phyloP scores from a whole-genome alignment of 2,329 filamentous ascomycete species.

The Fusarium algeriense region DNA sequence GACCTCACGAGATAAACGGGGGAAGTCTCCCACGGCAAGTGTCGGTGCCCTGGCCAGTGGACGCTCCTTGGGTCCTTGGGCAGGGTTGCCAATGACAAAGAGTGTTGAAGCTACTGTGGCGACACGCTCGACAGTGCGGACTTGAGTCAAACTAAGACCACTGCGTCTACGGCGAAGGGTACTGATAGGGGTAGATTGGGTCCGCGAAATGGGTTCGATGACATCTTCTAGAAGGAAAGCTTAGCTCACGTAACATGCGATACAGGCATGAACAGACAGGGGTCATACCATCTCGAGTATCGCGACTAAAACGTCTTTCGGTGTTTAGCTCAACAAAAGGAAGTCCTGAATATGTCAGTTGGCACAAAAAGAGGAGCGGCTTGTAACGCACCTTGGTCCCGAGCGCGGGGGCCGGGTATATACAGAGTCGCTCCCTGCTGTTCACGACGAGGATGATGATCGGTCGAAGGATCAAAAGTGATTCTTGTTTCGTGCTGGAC shows the following conservation, averaged over 20 bases:
- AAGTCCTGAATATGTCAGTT: constrained; percentile 37
- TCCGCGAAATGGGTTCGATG: constrained; percentile 32
- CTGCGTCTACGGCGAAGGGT: constrained; percentile 44
- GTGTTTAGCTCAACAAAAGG: constrained; percentile 47
- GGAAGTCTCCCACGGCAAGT: constrained; percentile 48
- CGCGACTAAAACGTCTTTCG: constrained; percentile 35
- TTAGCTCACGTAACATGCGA: neutral
- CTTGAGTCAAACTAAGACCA: constrained; percentile 46
- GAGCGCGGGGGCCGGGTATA: constrained; percentile 51
- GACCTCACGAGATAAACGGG: constrained; percentile 56
- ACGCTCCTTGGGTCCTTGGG: constrained; percentile 35
- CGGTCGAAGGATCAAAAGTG: constrained; percentile 47
- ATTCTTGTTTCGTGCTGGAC: constrained; percentile 36
- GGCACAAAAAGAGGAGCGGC: neutral
- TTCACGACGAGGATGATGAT: constrained; percentile 45
- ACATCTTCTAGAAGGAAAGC: constrained; percentile 29
- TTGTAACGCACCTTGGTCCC: constrained; percentile 45
- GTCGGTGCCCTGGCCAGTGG: constrained; percentile 22
- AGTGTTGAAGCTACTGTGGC: constrained; percentile 53
- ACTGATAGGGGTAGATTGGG: constrained; percentile 14
- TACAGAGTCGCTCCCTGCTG: constrained; percentile 47
- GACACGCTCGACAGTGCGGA: constrained; percentile 54
- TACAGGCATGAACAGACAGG: neutral
- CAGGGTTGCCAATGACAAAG: constrained; percentile 53
- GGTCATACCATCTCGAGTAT: constrained; percentile 29